Percentiles rank a stretch among this genome's conserved stretches.
phyloP scores from a whole-genome alignment of 306 rosid species.

The Cucumis cinereus region DNA sequence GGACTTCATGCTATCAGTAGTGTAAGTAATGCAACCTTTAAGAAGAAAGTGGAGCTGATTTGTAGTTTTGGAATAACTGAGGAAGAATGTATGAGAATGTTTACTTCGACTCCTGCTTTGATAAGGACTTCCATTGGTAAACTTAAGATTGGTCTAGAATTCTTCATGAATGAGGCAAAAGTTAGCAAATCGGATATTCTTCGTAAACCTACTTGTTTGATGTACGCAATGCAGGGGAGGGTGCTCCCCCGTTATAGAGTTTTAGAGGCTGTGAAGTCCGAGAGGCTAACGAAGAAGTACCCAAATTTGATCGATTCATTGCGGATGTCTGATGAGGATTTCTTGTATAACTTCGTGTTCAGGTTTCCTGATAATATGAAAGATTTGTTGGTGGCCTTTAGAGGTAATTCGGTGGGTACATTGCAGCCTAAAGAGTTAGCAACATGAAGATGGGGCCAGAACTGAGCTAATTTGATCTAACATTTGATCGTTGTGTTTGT shows the following conservation, averaged over 20 bases:
- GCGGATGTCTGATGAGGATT: slow-evolving; percentile 14
- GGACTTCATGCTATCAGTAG: slow-evolving; percentile 24
- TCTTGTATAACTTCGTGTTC: slow-evolving; percentile 26
- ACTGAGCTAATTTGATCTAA: background rate
- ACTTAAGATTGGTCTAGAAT: slow-evolving; percentile 31
- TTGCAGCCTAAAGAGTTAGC: background rate
- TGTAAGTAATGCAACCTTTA: slow-evolving; percentile 19
- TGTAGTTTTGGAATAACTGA: slow-evolving; percentile 32
- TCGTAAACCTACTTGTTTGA: slow-evolving; percentile 21
- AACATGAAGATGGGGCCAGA: background rate
- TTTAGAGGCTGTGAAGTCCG: slow-evolving; percentile 22
- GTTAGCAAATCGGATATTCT: slow-evolving; percentile 22
- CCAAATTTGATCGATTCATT: slow-evolving; percentile 11
- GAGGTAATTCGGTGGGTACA: slow-evolving; percentile 15
- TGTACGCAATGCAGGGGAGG: slow-evolving; percentile 30
- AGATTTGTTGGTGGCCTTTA: slow-evolving; percentile 29
- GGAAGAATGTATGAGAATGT: slow-evolving; percentile 34
- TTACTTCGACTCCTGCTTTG: slow-evolving; percentile 26
- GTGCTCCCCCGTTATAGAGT: slow-evolving; percentile 43
- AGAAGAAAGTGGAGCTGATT: slow-evolving; percentile 27
- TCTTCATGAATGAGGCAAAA: slow-evolving; percentile 28
- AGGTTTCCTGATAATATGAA: slow-evolving; percentile 20
- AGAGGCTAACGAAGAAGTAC: slow-evolving; percentile 21
- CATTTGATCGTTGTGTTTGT: background rate
- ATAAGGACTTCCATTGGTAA: slow-evolving; percentile 31